Evolutionary conservation across 345 rosid genomes (phyloP), one percentile per base, ranked within the genome.

Genomic region (Diplotaxis tenuifolia): DNA sequence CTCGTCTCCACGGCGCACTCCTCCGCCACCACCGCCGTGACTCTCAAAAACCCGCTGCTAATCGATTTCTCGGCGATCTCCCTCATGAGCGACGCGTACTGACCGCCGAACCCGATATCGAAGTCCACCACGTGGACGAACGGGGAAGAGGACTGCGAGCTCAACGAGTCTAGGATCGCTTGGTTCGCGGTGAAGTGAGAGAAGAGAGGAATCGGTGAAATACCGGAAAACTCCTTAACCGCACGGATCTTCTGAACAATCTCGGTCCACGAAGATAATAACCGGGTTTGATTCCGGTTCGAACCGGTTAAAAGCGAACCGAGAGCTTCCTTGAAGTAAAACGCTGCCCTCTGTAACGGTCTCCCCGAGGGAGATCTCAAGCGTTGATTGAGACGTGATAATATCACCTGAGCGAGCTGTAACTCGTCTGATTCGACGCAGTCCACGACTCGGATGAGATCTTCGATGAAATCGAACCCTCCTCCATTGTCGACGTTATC

Each of bases 141-240:
- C 47, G 85, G 86, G 29, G 78, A 74, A n/a, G 82, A 69, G 1
- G 82, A 74, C 8, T 63, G 72, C 0, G 88, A 87, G 19, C 77
- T 84, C 0, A 96, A 53, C 2, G 96, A 76, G 11, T 96, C 99
- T 4, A 92, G 87, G 47, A 96, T 82, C 3, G 95, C 95, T 84
- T 96, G 99, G 64, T 86, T 90, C 16, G 91, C 78, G 3, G 93
- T 92, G 86, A 92, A 89, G 68, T 92, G 97, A 9, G 88, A 79
- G 74, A 96, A 96, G 85, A 96, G 90, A 64, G 98, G 93, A 20
- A 96, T 87, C 5, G 98, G 99, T 14, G 97, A 92, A 47, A 89
- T 78, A 2, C 78, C 88, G 52, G 88, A 87, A 79, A 82, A 96
- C 61, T 85, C 90, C 75, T 86, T 89, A 75, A 87, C 83, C 5